phyloP scores from a whole-genome alignment of 805 yeast genomes.

The Metschnikowia gruessii region DNA sequence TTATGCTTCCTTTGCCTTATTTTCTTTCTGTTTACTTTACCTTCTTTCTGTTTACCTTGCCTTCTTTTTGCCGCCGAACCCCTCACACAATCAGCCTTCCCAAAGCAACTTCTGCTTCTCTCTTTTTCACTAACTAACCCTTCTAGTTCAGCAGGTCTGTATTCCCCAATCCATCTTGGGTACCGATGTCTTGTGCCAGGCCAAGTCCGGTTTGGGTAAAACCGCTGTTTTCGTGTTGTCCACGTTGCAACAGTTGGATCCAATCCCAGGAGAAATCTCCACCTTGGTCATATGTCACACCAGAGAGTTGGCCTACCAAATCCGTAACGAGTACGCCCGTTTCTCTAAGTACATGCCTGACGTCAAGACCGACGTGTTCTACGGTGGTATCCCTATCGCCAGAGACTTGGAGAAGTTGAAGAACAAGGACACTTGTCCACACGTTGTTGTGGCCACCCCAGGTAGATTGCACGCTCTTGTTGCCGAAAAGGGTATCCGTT shows the following conservation, averaged over 20 bases:
- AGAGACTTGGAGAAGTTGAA: constrained; percentile 85
- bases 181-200: constrained; percentile 97
- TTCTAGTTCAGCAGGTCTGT: constrained; percentile 90
- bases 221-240: constrained; percentile 97
- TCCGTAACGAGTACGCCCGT: constrained; percentile 94
- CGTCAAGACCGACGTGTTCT: constrained; percentile 93
- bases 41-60: no score
- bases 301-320: constrained; percentile 97
- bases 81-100: no score
- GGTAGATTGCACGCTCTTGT: constrained; percentile 95
- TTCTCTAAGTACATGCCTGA: constrained; percentile 98
- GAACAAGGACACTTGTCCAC: constrained; percentile 93
- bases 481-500: constrained; percentile 82
- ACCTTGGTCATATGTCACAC: constrained; percentile 96
- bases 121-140: constrained; percentile 7
- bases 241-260: constrained; percentile 95
- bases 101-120: not conserved
- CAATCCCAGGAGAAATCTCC: constrained; percentile 94
- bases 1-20: no score
- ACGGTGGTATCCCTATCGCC: constrained; percentile 88
- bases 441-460: constrained; percentile 96
- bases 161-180: constrained; percentile 98
- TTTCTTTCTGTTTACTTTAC: no score
- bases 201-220: constrained; percentile 99
- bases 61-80: no score